Evolutionary conservation across 257 asterid genomes (phyloP).

Genomic region (Plantago elongata): DNA sequence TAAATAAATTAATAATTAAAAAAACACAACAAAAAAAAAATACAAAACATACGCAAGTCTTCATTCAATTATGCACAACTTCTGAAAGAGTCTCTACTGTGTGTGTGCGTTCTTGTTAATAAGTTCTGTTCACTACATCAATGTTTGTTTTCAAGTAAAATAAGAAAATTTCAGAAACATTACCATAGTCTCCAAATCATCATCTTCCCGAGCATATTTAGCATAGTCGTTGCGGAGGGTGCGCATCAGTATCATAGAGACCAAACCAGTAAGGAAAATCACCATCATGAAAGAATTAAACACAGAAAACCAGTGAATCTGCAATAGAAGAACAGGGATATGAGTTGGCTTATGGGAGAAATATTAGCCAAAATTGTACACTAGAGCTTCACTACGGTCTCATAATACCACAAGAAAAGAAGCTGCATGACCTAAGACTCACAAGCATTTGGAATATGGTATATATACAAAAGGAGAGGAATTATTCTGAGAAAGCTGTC

Average conservation of each 20-base stretch:
- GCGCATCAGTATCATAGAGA: conserved; percentile 78
- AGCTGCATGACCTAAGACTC: neutral
- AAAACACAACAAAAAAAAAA: neutral
- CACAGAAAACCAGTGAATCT: conserved; percentile 86
- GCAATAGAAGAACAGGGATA: conserved; percentile 27
- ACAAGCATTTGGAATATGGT: neutral
- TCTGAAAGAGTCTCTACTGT: neutral
- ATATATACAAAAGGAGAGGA: neutral
- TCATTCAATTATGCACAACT: neutral
- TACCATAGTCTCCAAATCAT: conserved; percentile 71
- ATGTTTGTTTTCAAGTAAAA: neutral
- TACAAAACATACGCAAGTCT: conserved; percentile 2
- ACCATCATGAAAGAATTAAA: conserved; percentile 85
- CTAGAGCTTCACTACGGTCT: neutral
- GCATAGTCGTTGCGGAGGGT: conserved; percentile 78
- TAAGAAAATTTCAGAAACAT: conserved; percentile 16
- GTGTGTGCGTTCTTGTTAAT: neutral
- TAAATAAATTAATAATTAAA: neutral
- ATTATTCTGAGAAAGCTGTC: neutral
- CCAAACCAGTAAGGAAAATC: conserved; percentile 74
- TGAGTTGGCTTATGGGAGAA: conserved; percentile 13
- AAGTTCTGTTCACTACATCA: too few relatives aligned
- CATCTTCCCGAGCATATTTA: conserved; percentile 71
- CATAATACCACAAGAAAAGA: conserved; percentile 11
- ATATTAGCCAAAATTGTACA: too few relatives aligned